Base-by-base conservation (phyloP, 2,329 filamentous ascomycete species). In the Cladophialophora chaetospira region DNA sequence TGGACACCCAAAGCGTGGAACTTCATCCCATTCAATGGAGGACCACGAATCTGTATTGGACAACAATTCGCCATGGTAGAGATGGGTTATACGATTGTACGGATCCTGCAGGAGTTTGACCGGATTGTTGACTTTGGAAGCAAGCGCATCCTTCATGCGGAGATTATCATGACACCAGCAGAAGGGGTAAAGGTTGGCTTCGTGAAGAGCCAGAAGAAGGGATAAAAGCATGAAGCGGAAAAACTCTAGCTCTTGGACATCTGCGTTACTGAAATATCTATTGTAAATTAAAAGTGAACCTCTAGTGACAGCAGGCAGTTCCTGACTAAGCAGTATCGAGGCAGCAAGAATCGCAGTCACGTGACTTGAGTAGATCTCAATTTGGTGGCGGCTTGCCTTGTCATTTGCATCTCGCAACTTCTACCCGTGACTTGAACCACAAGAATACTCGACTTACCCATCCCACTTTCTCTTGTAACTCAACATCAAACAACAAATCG, bases 21-120 rank as follows among this genome's bases (percentile, higher is more conserved):
- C n/a, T 82, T 79, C 54, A 76, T 80, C 42, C 80, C 80, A 0
- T 82, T 82, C 56, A 80, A 80, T 52, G 78, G 78, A 1, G 79
- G 79, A 0, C 78, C 79, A 1, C 68, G 79, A 9, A 80, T 82
- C 46, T 84, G 82, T 59, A 79, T 84, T 29, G 81, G 81, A 1
- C 81, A 84, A 44, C 81, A 83, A 58, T 84, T 84, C 69, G 82
- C 82, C 3, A 76, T 79, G 68, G 78, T 81, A 2, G 81, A 84
- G 69, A 83, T 83, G 79, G 78, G 76, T 0, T 84, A 77, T 53
- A 76, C 74, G 0, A 64, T 77, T 15, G 71, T 74, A 35, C 63
- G 75, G 25, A 71, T 78, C 35, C 58, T 77, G 63, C 74, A 77
- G 63, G 67, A 69, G 45, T 77, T 71, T 63, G 69, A 73, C 60